phyloP scores from a whole-genome alignment of 805 yeast genomes.

The Yarrowia yakushimensis region DNA sequence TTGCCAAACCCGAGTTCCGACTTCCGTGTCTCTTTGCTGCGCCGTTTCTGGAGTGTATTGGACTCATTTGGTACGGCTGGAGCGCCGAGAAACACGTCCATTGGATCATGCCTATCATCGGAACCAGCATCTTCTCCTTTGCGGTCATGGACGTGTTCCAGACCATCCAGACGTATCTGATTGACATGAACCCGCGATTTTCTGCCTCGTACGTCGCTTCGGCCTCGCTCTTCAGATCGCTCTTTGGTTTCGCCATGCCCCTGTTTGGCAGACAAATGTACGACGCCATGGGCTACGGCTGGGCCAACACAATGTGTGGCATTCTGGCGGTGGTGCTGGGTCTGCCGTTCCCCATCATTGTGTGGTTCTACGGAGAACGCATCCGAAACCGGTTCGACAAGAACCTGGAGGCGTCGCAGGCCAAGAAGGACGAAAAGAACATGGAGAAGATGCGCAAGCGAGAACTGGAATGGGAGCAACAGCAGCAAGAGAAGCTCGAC shows the following conservation, averaged over 20 bases:
- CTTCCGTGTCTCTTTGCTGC: slow-evolving; percentile 50
- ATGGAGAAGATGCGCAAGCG: slow-evolving; percentile 35
- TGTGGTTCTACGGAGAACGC: slow-evolving; percentile 53
- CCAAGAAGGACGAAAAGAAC: slow-evolving; percentile 43
- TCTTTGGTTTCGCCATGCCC: slow-evolving; percentile 68
- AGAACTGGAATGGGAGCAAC: not conserved
- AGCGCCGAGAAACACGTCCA: slow-evolving; percentile 52
- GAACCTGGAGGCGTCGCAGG: slow-evolving; percentile 49
- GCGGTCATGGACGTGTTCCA: slow-evolving; percentile 64
- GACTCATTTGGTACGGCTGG: slow-evolving; percentile 72
- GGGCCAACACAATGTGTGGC: slow-evolving; percentile 67
- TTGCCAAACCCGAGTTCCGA: slow-evolving; percentile 58
- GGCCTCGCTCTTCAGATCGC: slow-evolving; percentile 62
- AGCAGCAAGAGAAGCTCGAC: not conserved
- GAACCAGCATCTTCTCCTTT: slow-evolving; percentile 57
- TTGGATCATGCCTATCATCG: slow-evolving; percentile 64
- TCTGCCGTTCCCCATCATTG: slow-evolving; percentile 60
- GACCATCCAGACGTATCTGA: slow-evolving; percentile 62
- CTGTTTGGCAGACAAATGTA: slow-evolving; percentile 61
- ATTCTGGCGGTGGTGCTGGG: slow-evolving; percentile 56
- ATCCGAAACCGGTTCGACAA: slow-evolving; percentile 58
- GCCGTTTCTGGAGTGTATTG: slow-evolving; percentile 54
- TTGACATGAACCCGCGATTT: slow-evolving; percentile 64
- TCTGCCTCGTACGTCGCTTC: slow-evolving; percentile 71
- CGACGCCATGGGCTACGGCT: slow-evolving; percentile 55